A percentile compares a stretch with the other conserved stretches of the same genome.
Conservation (phyloP, 1,139 yeast genomes). For the Geotrichum armillariae region DNA sequence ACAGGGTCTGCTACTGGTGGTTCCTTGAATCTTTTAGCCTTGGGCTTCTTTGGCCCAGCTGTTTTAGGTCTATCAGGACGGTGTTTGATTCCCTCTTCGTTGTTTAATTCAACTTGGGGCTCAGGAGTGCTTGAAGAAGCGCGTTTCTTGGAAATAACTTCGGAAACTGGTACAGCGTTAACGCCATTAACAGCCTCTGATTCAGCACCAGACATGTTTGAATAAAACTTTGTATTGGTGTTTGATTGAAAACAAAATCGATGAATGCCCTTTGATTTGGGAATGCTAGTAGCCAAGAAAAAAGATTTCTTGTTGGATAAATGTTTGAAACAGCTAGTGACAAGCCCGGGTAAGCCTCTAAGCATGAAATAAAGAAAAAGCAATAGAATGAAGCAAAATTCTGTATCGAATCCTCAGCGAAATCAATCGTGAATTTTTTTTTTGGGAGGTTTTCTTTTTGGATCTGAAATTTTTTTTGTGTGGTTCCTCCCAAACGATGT, state of each 20-base stretch:
- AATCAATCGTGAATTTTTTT: neutral
- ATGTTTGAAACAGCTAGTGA: neutral
- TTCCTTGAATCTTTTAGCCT: constrained; percentile 52
- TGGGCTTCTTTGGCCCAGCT: constrained; percentile 35
- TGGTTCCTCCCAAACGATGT: neutral
- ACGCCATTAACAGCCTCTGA: neutral
- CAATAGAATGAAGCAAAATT: neutral
- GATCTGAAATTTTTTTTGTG: constrained; percentile 7
- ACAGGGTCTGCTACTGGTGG: constrained; percentile 66
- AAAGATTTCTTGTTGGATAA: neutral
- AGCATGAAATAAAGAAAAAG: neutral
- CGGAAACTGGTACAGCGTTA: neutral
- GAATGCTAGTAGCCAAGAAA: neutral
- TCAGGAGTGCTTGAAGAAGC: constrained; percentile 6
- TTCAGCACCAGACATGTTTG: neutral
- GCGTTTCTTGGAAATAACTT: neutral
- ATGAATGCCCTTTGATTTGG: neutral
- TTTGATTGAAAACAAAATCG: neutral
- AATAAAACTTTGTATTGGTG: neutral
- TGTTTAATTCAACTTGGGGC: neutral
- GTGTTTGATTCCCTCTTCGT: neutral
- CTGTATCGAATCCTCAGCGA: neutral
- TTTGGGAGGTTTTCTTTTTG: neutral
- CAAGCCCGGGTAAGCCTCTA: neutral
- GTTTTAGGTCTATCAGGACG: constrained; percentile 8